A percentile compares a stretch with the other conserved stretches of the same genome.
Conservation (phyloP, 1,284 basidiomycete genomes). For the Anthracocystis panici-leucophaei region DNA sequence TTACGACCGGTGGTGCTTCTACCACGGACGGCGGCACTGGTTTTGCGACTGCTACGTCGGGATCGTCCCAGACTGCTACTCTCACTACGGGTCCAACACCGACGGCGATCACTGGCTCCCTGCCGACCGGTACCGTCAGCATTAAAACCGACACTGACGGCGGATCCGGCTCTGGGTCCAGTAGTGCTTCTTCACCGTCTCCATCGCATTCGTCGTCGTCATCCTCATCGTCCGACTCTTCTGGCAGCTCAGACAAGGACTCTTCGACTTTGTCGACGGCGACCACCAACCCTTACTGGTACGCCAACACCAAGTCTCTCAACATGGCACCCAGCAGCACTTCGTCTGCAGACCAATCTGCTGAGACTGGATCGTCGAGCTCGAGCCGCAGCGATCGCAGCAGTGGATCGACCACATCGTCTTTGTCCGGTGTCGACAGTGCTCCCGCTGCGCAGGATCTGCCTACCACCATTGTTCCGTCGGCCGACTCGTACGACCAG, state of each 20-base stretch:
- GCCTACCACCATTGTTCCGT: conserved; percentile 53
- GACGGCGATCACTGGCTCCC: conserved; percentile 6
- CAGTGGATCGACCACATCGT: conserved; percentile 17
- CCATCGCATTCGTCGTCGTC: conserved; percentile 2
- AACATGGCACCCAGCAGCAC: conserved; percentile 40
- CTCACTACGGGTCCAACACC: conserved; percentile 17
- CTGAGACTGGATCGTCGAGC: conserved; percentile 22
- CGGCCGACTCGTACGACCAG: conserved; percentile 40
- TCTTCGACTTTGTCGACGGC: conserved; percentile 15
- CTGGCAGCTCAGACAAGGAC: conserved; percentile 10
- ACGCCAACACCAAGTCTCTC: conserved; percentile 51
- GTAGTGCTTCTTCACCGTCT: conserved; percentile 5
- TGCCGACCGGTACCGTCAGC: conserved; percentile 3
- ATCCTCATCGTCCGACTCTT: conserved; percentile 18
- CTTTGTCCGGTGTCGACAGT: background rate
- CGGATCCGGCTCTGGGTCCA: conserved; percentile 21
- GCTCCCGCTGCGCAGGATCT: conserved; percentile 19
- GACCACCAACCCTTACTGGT: conserved; percentile 53
- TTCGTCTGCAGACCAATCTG: conserved; percentile 1
- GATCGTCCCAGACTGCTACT: conserved; percentile 2
- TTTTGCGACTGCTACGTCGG: conserved; percentile 7
- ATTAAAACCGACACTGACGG: conserved; percentile 2
- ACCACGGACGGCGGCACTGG: conserved; percentile 8
- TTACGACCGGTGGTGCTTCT: conserved; percentile 2
- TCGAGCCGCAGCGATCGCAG: conserved; percentile 8